phyloP scores from a whole-genome alignment of 129 eudicot genomes.

The Flaveria brownii region DNA sequence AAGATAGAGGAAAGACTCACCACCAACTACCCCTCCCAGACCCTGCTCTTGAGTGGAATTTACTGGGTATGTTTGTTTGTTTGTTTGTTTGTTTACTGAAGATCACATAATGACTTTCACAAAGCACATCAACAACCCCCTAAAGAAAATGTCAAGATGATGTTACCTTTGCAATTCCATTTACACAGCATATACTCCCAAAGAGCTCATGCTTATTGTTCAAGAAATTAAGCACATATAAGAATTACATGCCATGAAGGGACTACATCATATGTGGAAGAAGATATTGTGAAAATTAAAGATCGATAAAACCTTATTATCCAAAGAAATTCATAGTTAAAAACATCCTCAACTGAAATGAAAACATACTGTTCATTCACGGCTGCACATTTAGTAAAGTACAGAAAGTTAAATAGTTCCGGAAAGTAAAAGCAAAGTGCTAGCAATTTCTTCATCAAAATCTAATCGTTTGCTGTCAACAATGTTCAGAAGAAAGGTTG shows the following conservation, averaged over 20 bases:
- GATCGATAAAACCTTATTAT: neutral
- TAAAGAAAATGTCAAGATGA: neutral
- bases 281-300: neutral
- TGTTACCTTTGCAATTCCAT: neutral
- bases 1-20: too few species aligned
- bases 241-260: neutral
- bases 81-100: too few species aligned
- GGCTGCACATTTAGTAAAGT: neutral
- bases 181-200: neutral
- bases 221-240: neutral
- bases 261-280: neutral
- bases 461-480: neutral
- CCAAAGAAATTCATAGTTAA: neutral
- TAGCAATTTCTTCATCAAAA: neutral
- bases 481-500: neutral
- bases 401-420: neutral
- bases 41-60: too few species aligned
- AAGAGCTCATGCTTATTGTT: neutral
- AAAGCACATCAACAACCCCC: constrained; percentile 1
- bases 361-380: neutral
- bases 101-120: neutral
- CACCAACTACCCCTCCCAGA: too few species aligned
- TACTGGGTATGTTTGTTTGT: too few species aligned
- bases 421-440: neutral
- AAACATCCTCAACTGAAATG: neutral